Base-by-base conservation (phyloP, 2,329 filamentous ascomycete species). In the Alternaria consortialis region DNA sequence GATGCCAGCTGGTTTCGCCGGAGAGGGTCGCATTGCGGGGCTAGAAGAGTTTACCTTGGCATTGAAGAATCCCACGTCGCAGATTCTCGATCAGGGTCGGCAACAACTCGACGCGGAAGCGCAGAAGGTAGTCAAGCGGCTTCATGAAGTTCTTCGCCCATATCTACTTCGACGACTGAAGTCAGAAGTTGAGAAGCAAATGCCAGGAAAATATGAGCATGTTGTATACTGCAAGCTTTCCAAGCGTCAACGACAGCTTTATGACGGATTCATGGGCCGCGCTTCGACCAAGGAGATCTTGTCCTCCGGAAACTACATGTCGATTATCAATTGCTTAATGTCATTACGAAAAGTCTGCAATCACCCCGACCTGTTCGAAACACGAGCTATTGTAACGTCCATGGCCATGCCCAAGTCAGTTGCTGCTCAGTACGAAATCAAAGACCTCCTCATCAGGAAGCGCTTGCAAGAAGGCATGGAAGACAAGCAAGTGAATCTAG, bases 251-350 rank as follows among this genome's bases (percentile, higher is more conserved):
- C 89, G 95, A 43, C 95, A 97, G 79, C 83, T 99, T 8, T 99
- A 99, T 73, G 95, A 99, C 79, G 94, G 94, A 1, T 99, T 98
- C 79, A 88, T 99, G 81, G 93, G 92, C 34, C 89, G 94, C 57
- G 90, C 91, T 4, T 93, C 97, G 71, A 98, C 95, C 0, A 90
- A 93, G 65, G 91, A 93, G 61, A 97, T 94, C 0, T 83, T 99
- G 17, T 88, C 92, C 3, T 96, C 92, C 1, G 95, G 95, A 29
- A 99, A 98, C 73, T 97, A 97, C 77, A 88, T 99, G 65, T 97
- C 93, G 17, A 97, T 99, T 76, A 98, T 98, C 80, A 97, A 97
- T 77, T 98, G 96, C 78, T 82, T 99, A 53, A 97, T 99, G 93
- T 95, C 97, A 76, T 84, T 99, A 54, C 89, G 95, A 50, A 97